Evolutionary conservation across 2,329 filamentous ascomycete species (phyloP).

Genomic region (Blastomyces parvus): DNA sequence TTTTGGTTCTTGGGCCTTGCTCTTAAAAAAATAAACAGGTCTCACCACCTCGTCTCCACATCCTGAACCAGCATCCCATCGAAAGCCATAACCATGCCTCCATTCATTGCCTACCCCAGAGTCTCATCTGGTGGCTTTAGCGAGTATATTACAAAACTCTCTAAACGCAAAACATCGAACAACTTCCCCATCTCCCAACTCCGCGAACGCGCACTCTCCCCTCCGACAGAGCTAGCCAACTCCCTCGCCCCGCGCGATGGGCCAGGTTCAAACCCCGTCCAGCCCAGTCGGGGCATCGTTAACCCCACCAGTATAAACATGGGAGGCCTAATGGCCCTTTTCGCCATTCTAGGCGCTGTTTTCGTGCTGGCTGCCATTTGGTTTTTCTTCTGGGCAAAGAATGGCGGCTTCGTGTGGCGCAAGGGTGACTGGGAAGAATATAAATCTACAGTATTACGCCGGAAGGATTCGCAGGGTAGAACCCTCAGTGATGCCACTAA

Average conservation of each 20-base stretch:
- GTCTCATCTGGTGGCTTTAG: background rate
- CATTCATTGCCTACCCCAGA: background rate
- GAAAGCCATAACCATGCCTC: background rate
- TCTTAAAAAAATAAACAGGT: background rate
- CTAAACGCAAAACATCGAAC: background rate
- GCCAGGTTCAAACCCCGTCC: background rate
- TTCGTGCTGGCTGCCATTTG: conserved; percentile 73
- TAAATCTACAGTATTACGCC: conserved; percentile 84
- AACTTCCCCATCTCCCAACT: background rate
- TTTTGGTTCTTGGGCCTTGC: background rate
- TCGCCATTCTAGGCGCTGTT: conserved; percentile 68
- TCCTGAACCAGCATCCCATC: background rate
- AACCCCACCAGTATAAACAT: conserved; percentile 38
- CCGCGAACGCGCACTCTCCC: background rate
- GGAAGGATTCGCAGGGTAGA: conserved; percentile 81
- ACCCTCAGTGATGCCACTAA: conserved; percentile 73
- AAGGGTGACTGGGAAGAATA: conserved; percentile 95
- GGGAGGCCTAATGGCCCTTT: conserved; percentile 67
- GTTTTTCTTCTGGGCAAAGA: conserved; percentile 99
- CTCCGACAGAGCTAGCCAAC: background rate
- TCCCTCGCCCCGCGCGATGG: background rate
- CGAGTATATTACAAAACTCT: background rate
- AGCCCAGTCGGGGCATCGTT: conserved; percentile 31
- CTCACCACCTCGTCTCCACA: background rate
- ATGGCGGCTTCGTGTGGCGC: conserved; percentile 82